Evolutionary conservation across 805 yeast genomes (phyloP).

Genomic region (Candida methanosorbosa): DNA sequence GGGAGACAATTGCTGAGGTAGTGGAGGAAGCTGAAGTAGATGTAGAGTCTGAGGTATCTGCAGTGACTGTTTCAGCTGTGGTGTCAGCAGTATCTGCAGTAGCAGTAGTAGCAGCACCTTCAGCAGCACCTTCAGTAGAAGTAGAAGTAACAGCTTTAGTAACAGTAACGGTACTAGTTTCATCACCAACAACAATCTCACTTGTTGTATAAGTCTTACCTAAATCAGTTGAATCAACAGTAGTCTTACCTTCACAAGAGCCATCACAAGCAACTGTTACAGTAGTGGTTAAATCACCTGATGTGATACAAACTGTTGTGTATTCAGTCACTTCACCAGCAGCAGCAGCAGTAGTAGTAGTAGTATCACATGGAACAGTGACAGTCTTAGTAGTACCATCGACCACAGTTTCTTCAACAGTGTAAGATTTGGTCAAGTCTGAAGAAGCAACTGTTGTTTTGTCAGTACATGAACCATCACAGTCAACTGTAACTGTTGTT

Average conservation of each 20-base stretch:
- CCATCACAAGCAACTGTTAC: constrained; percentile 1
- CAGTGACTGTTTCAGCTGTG: too few species aligned
- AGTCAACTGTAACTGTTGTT: not conserved
- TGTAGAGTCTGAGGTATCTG: too few species aligned
- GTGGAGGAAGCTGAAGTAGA: too few species aligned
- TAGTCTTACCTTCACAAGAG: constrained; percentile 6
- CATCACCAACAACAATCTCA: constrained; percentile 3
- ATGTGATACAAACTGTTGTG: not conserved
- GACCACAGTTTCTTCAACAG: constrained; percentile 4
- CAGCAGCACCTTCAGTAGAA: not conserved
- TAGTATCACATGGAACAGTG: constrained; percentile 3
- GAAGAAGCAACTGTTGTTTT: constrained; percentile 3
- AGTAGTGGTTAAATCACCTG: not conserved
- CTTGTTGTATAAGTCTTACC: constrained; percentile 6
- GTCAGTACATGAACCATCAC: constrained; percentile 5
- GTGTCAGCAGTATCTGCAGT: not conserved
- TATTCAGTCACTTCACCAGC: not conserved
- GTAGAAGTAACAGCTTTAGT: not conserved
- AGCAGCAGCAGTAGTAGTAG: not conserved
- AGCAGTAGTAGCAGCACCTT: not conserved
- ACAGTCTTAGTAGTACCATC: constrained; percentile 5
- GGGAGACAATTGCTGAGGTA: constrained; percentile 1
- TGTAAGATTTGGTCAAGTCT: constrained; percentile 7
- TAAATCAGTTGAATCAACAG: constrained; percentile 4
- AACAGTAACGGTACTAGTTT: constrained; percentile 6